Base-by-base conservation (phyloP, 1,139 yeast species). In the Scheffersomyces quercinus region DNA sequence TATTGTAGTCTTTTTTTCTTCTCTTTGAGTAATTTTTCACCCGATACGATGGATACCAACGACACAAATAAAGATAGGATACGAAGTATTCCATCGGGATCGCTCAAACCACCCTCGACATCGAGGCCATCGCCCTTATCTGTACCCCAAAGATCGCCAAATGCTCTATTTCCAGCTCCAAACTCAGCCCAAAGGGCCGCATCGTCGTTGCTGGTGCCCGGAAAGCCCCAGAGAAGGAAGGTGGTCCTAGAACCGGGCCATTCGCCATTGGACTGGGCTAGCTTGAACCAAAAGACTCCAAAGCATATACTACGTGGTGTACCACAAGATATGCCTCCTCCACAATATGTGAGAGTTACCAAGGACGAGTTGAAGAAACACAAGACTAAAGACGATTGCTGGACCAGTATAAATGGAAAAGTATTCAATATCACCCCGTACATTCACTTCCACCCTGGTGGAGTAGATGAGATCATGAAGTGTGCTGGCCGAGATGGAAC, bases 361-460 rank as follows among this genome's bases (percentile, higher is more conserved):
- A 72, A 70, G 39, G 81, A 77, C 2, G 86, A 87, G 54, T 69
- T 93, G 44, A 68, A 72, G 39, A 67, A 64, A 40, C 98, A 93
- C 61, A 75, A 71, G 28, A 62, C 71, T 0, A 54, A 50, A 15
- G 77, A 78, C 0, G 96, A 93, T 57, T 88, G 88, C 47, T 93
- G 99, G 99, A 86, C 95, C 5, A 81, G 82, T 36, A 74, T 93
- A 11, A 81, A 81, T 40, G 91, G 93, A 1, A 85, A 81, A 54
- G 96, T 93, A 2, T 93, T 87, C 67, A 88, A 91, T 57, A 73
- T 93, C 28, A 83, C 97, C 0, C 83, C 88, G 8, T 93, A 93
- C 62, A 63, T 93, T 29, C 73, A 81, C 44, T 93, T 84, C 62
- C 99, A 93, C 55, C 99, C 99, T 0, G 99, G 99, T 20, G 99